Percentiles rank a stretch among this genome's conserved stretches.
These are phyloP conservation scores for Neofusicoccum parvum DNA, from an alignment of 2,329 filamentous ascomycete genomes.

Conservation along the genomic window DNA sequence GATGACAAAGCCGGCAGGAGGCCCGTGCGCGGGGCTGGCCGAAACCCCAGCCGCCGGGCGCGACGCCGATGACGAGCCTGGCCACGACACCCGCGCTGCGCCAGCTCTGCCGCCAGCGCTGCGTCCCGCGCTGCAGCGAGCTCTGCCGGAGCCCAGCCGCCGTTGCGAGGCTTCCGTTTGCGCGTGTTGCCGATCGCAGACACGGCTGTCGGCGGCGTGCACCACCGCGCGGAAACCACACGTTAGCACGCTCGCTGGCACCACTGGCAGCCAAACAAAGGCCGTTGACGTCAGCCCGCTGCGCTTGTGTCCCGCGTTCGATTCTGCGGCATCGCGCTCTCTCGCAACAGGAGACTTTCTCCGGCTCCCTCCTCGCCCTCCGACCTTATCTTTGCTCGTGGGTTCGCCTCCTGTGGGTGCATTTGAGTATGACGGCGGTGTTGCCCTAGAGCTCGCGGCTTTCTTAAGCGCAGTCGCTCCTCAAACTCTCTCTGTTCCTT, in stretches of 20 bases:
- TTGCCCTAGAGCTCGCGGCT: no score
- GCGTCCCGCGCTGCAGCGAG: neutral
- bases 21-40: neutral
- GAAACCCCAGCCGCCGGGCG: neutral
- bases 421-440: no score
- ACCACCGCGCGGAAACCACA: neutral
- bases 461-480: no score
- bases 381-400: no score
- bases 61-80: no score
- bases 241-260: neutral
- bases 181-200: neutral
- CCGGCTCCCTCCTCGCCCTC: no score
- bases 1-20: neutral
- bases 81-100: neutral
- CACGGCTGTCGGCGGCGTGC: neutral
- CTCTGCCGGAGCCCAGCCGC: neutral
- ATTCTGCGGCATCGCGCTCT: no score
- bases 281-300: neutral
- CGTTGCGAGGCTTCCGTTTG: no score
- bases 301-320: neutral
- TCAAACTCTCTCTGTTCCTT: no score
- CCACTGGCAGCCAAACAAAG: neutral
- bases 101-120: neutral
- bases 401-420: no score
- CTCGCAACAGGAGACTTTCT: no score